Percentiles rank a stretch among this genome's conserved stretches.
Evolutionary conservation across 2,329 filamentous ascomycete genomes (phyloP).

Genomic region (Diaporthe humulicola): DNA sequence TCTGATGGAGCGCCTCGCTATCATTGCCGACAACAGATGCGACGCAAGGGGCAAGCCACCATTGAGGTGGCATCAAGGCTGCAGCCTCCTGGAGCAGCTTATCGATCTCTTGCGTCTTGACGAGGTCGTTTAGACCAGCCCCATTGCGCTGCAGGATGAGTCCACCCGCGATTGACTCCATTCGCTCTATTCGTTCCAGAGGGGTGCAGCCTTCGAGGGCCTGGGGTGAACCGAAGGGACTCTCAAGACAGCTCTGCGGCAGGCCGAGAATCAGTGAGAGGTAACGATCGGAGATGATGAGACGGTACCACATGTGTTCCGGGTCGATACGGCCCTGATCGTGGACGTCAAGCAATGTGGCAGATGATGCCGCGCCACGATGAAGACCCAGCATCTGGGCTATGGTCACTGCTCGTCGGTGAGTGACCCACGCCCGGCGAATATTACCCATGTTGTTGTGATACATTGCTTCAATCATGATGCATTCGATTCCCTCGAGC

Average conservation of each 20-base stretch:
- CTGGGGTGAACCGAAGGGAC: slow-evolving; percentile 45
- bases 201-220: slow-evolving; percentile 47
- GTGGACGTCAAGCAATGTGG: slow-evolving; percentile 46
- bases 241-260: slow-evolving; percentile 53
- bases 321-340: slow-evolving; percentile 48
- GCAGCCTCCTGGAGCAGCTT: slow-evolving; percentile 53
- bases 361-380: slow-evolving; percentile 36
- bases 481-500: slow-evolving; percentile 63
- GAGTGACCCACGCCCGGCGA: slow-evolving; percentile 59
- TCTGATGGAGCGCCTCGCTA: slow-evolving; percentile 47
- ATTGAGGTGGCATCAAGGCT: slow-evolving; percentile 54
- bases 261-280: slow-evolving; percentile 62
- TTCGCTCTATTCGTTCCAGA: slow-evolving; percentile 53
- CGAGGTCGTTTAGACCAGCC: slow-evolving; percentile 45
- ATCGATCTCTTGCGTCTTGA: slow-evolving; percentile 52
- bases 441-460: slow-evolving; percentile 61
- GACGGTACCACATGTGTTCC: slow-evolving; percentile 59
- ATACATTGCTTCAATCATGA: slow-evolving; percentile 63
- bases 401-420: slow-evolving; percentile 57
- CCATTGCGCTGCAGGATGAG: slow-evolving; percentile 55
- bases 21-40: slow-evolving; percentile 36
- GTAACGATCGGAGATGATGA: slow-evolving; percentile 60
- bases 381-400: slow-evolving; percentile 42
- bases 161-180: slow-evolving; percentile 50
- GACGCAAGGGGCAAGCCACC: slow-evolving; percentile 54